phyloP scores from a whole-genome alignment of 2,329 filamentous ascomycete species.

The Venturia oleaginea region DNA sequence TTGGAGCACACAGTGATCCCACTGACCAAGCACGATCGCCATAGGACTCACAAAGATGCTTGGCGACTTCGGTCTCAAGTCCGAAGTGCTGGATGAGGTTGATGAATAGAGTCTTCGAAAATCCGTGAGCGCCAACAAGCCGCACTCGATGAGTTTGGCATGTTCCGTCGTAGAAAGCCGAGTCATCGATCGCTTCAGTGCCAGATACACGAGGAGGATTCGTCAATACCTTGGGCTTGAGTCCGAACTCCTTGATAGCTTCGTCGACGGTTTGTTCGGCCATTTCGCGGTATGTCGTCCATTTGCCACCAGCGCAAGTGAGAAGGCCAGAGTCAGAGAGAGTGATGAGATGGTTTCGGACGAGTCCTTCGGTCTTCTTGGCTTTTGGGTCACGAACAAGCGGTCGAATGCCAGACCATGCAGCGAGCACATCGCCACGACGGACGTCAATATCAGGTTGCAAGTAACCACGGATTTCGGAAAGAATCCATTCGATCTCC shows the following conservation, averaged over 20 bases:
- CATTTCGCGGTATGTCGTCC: conserved; percentile 92
- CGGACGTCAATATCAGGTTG: conserved; percentile 78
- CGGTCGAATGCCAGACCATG: conserved; percentile 82
- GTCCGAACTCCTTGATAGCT: conserved; percentile 59
- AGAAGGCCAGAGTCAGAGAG: conserved; percentile 70
- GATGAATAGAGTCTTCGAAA: conserved; percentile 86
- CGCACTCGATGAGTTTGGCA: conserved; percentile 81
- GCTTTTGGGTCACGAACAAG: conserved; percentile 81
- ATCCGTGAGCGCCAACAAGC: conserved; percentile 76
- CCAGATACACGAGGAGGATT: conserved; percentile 60
- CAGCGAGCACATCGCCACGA: conserved; percentile 77
- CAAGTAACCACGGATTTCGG: conserved; percentile 72
- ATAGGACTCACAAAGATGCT: conserved; percentile 79
- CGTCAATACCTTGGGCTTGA: conserved; percentile 48
- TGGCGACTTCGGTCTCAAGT: conserved; percentile 82
- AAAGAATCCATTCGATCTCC: conserved; percentile 81
- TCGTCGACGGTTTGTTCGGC: conserved; percentile 81
- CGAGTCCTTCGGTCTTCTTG: conserved; percentile 75
- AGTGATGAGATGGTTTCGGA: conserved; percentile 77
- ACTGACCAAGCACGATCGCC: conserved; percentile 91
- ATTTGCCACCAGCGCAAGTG: conserved; percentile 82
- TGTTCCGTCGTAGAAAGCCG: conserved; percentile 58
- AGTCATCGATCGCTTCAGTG: conserved; percentile 61
- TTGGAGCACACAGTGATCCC: conserved; percentile 67
- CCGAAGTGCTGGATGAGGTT: conserved; percentile 90